phyloP scores from a whole-genome alignment of 495 filamentous ascomycete species.

The Antarctomyces pellizariae region DNA sequence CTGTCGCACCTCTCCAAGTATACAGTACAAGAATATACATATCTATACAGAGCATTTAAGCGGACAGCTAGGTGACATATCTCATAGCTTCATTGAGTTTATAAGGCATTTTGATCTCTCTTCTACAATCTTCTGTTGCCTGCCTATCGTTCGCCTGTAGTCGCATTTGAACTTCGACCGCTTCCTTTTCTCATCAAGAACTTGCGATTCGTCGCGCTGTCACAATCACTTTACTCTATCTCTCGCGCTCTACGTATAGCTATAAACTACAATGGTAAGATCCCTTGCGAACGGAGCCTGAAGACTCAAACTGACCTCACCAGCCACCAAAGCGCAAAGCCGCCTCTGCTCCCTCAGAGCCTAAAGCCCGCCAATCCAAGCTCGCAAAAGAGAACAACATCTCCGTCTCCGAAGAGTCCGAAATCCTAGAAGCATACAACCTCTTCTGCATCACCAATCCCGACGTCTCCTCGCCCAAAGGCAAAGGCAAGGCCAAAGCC shows the following conservation, averaged over 20 bases:
- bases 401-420: constrained; percentile 56
- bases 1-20: too few relatives aligned
- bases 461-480: not conserved
- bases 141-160: too few relatives aligned
- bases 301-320: not conserved
- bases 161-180: too few relatives aligned
- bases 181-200: constrained; percentile 1
- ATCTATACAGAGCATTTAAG: too few relatives aligned
- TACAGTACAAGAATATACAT: too few relatives aligned
- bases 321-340: constrained; percentile 19
- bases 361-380: constrained; percentile 41
- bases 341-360: constrained; percentile 5
- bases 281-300: not conserved
- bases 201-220: not conserved
- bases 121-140: too few relatives aligned
- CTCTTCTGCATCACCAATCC: constrained; percentile 28
- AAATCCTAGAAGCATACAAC: constrained; percentile 74
- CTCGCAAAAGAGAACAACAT: constrained; percentile 78
- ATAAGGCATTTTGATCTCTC: too few relatives aligned
- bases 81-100: too few relatives aligned
- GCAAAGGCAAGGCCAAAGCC: not conserved
- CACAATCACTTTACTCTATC: not conserved
- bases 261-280: not conserved
- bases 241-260: too few relatives aligned
- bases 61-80: not conserved